phyloP scores from a whole-genome alignment of 176 grass and related monocot species.

The Aegilops umbellulata region DNA sequence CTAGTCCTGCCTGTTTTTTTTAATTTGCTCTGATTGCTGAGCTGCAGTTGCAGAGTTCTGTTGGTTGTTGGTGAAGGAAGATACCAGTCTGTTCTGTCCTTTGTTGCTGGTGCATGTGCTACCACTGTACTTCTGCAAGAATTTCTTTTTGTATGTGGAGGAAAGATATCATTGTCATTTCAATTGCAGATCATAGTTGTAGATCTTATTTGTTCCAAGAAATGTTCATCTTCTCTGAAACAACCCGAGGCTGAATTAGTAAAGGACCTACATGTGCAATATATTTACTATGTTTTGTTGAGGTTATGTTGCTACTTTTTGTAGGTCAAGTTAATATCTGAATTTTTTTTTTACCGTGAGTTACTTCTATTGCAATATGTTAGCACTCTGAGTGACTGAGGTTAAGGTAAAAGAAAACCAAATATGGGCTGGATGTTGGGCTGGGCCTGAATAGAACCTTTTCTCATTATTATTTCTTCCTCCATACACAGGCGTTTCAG shows the following conservation, averaged over 20 bases:
- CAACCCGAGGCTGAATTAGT: not conserved
- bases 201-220: not conserved
- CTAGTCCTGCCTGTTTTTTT: not conserved
- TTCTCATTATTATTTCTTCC: too few species aligned
- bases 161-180: not conserved
- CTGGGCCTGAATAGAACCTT: too few species aligned
- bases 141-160: not conserved
- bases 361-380: too few species aligned
- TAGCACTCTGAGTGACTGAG: too few species aligned
- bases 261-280: not conserved
- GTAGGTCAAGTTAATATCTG: too few species aligned
- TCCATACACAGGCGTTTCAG: too few species aligned
- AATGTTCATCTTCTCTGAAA: not conserved
- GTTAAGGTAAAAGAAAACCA: too few species aligned
- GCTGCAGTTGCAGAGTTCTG: not conserved
- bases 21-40: not conserved
- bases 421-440: too few species aligned
- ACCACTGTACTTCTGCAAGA: not conserved
- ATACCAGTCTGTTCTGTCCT: slow-evolving; percentile 8
- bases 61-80: not conserved
- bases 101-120: slow-evolving; percentile 24
- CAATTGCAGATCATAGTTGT: not conserved
- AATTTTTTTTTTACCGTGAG: too few species aligned
- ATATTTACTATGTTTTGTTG: too few species aligned
- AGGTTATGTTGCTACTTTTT: too few species aligned